Conservation (phyloP, 2,329 filamentous ascomycete genomes). For the Fusarium napiforme region DNA sequence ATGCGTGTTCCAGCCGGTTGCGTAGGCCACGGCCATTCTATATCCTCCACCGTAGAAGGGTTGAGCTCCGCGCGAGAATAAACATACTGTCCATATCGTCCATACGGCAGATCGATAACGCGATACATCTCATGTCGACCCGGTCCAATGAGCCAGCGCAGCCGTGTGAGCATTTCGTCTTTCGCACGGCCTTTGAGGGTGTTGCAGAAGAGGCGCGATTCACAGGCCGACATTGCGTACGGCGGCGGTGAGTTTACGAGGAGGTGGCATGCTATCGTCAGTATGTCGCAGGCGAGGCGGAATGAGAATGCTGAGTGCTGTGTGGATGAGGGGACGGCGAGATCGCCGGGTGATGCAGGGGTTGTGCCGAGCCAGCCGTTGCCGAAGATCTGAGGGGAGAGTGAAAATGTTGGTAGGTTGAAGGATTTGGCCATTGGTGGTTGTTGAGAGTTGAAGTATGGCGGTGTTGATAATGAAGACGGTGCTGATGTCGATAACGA, state of each 20-base stretch:
- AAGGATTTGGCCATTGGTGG: constrained; percentile 12
- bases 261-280: constrained; percentile 38
- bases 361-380: constrained; percentile 40
- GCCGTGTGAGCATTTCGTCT: constrained; percentile 40
- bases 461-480: constrained; percentile 3
- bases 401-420: constrained; percentile 1
- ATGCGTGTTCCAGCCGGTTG: constrained; percentile 13
- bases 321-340: background rate
- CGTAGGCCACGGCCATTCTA: constrained; percentile 37
- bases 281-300: constrained; percentile 33
- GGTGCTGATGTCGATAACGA: background rate
- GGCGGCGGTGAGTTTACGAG: constrained; percentile 25
- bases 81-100: constrained; percentile 39
- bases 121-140: constrained; percentile 38
- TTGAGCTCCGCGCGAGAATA: constrained; percentile 37
- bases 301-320: constrained; percentile 34
- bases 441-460: constrained; percentile 4
- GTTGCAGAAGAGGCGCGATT: constrained; percentile 37
- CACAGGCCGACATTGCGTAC: background rate
- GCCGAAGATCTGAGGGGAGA: constrained; percentile 40
- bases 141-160: constrained; percentile 41
- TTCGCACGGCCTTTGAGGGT: constrained; percentile 25
- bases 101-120: constrained; percentile 42
- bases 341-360: constrained; percentile 17
- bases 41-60: constrained; percentile 24